These are phyloP conservation scores for Cercophora sp. DNA, from an alignment of 495 filamentous ascomycete genomes.

Conservation along the genomic window DNA sequence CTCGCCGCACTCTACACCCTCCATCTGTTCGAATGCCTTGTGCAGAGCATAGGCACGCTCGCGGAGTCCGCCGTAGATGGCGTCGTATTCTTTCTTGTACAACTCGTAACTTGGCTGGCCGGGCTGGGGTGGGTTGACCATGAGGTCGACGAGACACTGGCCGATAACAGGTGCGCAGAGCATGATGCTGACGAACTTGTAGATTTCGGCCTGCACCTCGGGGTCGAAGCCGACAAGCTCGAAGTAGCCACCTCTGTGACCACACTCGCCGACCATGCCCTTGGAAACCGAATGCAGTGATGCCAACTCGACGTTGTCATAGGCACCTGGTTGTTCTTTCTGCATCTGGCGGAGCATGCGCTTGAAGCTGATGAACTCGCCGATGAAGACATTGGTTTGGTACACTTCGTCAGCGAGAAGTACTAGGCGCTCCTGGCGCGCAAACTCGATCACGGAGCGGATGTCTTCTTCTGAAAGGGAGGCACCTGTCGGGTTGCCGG, in stretches of 20 bases:
- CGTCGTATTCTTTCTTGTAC: slow-evolving; percentile 79
- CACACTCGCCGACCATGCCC: slow-evolving; percentile 98
- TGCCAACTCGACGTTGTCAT: slow-evolving; percentile 80
- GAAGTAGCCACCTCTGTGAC: slow-evolving; percentile 95
- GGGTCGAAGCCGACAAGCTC: slow-evolving; percentile 87
- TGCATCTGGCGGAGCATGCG: slow-evolving; percentile 80
- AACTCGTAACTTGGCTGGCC: slow-evolving; percentile 78
- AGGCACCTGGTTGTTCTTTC: slow-evolving; percentile 64
- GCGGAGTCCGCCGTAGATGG: slow-evolving; percentile 69
- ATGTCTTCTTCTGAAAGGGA: slow-evolving; percentile 75
- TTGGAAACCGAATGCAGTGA: slow-evolving; percentile 85
- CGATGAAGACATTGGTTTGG: slow-evolving; percentile 95
- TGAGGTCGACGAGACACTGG: slow-evolving; percentile 91
- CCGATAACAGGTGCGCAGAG: slow-evolving; percentile 93
- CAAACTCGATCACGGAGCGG: slow-evolving; percentile 74
- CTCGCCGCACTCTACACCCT: slow-evolving; percentile 83
- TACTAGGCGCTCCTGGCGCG: slow-evolving; percentile 80
- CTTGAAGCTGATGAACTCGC: slow-evolving; percentile 94
- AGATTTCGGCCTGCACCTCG: slow-evolving; percentile 85
- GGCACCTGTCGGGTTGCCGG: slow-evolving; percentile 93
- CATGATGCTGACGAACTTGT: slow-evolving; percentile 95
- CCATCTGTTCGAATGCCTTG: slow-evolving; percentile 88
- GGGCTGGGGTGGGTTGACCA: slow-evolving; percentile 87
- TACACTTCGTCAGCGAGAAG: slow-evolving; percentile 96
- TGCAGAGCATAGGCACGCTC: slow-evolving; percentile 79